These are phyloP conservation scores for Fusarium citri DNA, from an alignment of 2,329 filamentous ascomycete species.

Conservation along the genomic window DNA sequence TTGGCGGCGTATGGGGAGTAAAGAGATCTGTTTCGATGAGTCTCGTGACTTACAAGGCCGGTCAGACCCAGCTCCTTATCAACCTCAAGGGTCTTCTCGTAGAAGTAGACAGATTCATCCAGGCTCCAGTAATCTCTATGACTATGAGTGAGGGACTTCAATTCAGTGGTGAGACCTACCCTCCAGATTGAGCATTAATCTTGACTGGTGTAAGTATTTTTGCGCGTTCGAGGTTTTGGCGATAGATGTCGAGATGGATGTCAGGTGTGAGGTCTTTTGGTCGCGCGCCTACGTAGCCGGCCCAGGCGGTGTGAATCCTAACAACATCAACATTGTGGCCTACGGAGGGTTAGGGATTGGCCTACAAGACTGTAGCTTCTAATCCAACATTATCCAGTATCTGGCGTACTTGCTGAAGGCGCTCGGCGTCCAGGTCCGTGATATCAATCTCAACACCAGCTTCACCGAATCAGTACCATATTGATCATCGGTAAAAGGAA, in stretches of 20 bases:
- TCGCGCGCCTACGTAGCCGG: neutral
- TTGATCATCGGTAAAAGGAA: accelerated
- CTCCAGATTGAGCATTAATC: neutral
- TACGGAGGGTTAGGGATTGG: neutral
- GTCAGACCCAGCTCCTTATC: neutral
- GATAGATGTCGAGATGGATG: neutral
- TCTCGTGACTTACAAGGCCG: neutral
- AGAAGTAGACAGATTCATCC: neutral
- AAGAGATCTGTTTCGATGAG: neutral
- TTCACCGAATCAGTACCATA: neutral
- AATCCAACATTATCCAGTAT: neutral
- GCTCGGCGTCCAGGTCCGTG: neutral
- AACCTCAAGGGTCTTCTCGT: neutral
- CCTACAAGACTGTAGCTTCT: neutral
- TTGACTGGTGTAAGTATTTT: neutral
- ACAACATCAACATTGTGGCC: accelerated
- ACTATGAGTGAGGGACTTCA: neutral
- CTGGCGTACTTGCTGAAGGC: neutral
- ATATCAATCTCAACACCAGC: neutral
- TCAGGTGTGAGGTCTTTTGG: neutral
- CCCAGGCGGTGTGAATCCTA: neutral
- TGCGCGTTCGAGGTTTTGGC: neutral
- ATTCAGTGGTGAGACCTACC: neutral
- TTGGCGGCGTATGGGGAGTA: neutral
- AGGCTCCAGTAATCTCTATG: neutral